Evolutionary conservation across 1,284 basidiomycete species (phyloP).

Genomic region (Schizophyllum amplum): DNA sequence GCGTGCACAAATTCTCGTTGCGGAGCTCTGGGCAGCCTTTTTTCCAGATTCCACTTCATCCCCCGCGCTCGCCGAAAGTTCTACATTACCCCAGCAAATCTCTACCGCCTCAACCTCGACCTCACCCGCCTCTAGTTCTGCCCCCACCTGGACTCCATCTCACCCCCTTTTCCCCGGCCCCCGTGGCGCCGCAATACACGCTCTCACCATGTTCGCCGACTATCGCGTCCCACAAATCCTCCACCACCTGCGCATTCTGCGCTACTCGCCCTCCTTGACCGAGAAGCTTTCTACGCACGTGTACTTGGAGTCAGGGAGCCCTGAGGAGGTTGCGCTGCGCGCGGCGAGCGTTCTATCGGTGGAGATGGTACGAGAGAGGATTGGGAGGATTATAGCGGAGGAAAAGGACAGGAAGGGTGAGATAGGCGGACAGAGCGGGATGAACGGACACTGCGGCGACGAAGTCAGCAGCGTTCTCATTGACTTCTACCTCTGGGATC

Average conservation of each 20-base stretch:
- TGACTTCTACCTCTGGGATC: constrained; percentile 82
- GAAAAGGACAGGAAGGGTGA: constrained; percentile 15
- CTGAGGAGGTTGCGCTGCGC: constrained; percentile 65
- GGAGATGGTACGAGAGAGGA: constrained; percentile 56
- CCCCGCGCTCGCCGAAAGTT: too few relatives aligned
- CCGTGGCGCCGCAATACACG: constrained; percentile 46
- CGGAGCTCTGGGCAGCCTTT: constrained; percentile 79
- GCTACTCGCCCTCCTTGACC: constrained; percentile 53
- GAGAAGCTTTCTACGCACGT: constrained; percentile 34
- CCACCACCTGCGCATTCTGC: constrained; percentile 66
- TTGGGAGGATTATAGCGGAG: constrained; percentile 23
- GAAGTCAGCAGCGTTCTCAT: constrained; percentile 68
- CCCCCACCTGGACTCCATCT: constrained; percentile 21
- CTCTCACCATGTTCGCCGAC: constrained; percentile 83
- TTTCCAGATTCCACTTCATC: constrained; percentile 35
- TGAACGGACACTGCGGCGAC: constrained; percentile 12
- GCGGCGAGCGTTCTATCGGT: constrained; percentile 71
- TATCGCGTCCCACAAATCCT: constrained; percentile 82
- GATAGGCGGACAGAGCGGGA: too few relatives aligned
- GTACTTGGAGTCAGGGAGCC: constrained; percentile 43
- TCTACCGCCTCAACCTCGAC: too few relatives aligned
- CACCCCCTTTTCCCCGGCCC: constrained; percentile 64
- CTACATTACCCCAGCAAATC: too few relatives aligned
- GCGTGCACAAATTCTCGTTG: constrained; percentile 77
- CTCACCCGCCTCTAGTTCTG: not conserved